Conservation (phyloP, 2,329 filamentous ascomycete genomes). For the Verticillium longisporum region DNA sequence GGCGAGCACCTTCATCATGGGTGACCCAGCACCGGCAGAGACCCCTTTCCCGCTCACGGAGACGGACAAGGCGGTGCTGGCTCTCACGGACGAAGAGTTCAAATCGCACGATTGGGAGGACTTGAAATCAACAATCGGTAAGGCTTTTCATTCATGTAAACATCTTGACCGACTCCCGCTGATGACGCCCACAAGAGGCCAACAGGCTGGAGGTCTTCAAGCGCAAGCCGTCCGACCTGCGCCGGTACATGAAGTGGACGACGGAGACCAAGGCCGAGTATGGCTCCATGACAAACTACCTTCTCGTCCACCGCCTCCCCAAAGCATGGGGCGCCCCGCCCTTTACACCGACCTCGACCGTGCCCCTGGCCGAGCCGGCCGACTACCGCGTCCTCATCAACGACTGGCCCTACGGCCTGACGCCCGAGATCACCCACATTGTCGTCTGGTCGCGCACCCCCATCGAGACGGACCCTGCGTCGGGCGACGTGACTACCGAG, state of each 20-base stretch:
- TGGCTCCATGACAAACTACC: conserved; percentile 73
- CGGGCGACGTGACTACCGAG: conserved; percentile 65
- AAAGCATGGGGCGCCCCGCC: conserved; percentile 57
- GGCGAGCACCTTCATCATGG: conserved; percentile 24
- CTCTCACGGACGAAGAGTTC: conserved; percentile 64
- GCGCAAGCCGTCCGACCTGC: conserved; percentile 72
- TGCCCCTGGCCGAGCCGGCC: conserved; percentile 45
- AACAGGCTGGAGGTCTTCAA: conserved; percentile 69
- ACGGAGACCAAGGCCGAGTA: conserved; percentile 62
- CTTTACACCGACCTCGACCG: conserved; percentile 41
- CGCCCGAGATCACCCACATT: conserved; percentile 63
- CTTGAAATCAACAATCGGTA: conserved; percentile 61
- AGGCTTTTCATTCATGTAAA: conserved; percentile 13
- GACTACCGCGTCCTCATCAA: conserved; percentile 72
- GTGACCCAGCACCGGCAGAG: conserved; percentile 29
- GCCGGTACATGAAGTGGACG: conserved; percentile 74
- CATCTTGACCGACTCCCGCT: not conserved
- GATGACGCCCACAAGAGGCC: conserved; percentile 24
- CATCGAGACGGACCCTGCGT: conserved; percentile 63
- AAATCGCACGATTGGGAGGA: conserved; percentile 66
- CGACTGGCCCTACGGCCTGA: conserved; percentile 88
- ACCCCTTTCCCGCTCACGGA: conserved; percentile 54
- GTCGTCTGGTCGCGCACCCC: conserved; percentile 87
- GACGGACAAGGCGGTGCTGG: conserved; percentile 50
- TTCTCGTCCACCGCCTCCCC: conserved; percentile 65